Base-by-base conservation (phyloP, 495 filamentous ascomycete genomes). In the Cladorrhinum samala region DNA sequence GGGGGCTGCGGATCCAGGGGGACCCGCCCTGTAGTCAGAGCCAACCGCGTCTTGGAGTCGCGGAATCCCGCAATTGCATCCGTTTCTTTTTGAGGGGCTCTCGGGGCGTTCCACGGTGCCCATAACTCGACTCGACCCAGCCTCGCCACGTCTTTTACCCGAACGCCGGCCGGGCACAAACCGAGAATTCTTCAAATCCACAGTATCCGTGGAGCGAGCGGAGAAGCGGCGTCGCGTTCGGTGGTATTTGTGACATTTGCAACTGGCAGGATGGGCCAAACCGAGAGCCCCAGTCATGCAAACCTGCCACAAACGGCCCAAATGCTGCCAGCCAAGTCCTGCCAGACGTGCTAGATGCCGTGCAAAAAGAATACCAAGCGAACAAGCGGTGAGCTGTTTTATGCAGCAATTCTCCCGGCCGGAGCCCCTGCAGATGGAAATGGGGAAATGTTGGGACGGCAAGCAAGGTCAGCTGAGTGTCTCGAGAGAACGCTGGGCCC, bases 371-470 rank as follows among this genome's bases (percentile, higher is more conserved):
- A 17, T 55, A 56, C 56, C 56, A 58, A 54, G 54, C 24, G 24
- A 62, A 60, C 52, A 53, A 55, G 62, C 62, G 57, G 62, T 65
- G 62, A 62, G 62, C 52, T 60, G 52, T 59, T 62, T 62, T 58
- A 54, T 58, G 45, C 50, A 54, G 37, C 58, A 52, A 65, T 65
- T 65, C 57, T 62, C 50, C 62, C 62, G 59, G 59, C 58, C 52
- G 49, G n/a, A 57, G 53, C 54, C 57, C 59, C 52, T 58, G 59
- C 56, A 60, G 54, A 46, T 46, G 55, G 42, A 58, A 49, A 55
- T 39, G 30, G 5, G 42, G 42, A 53, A 52, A 30, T 57, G 54
- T 60, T 60, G 59, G 62, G 54, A 55, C 52, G 40, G 62, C 37
- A 53, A 53, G 27, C 27, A 33, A 33, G 62, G 62, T 65, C 62